Evolutionary conservation across 179 eudicot species (phyloP), one percentile per base, ranked within the genome.

Genomic region (Spinacia oleracea): DNA sequence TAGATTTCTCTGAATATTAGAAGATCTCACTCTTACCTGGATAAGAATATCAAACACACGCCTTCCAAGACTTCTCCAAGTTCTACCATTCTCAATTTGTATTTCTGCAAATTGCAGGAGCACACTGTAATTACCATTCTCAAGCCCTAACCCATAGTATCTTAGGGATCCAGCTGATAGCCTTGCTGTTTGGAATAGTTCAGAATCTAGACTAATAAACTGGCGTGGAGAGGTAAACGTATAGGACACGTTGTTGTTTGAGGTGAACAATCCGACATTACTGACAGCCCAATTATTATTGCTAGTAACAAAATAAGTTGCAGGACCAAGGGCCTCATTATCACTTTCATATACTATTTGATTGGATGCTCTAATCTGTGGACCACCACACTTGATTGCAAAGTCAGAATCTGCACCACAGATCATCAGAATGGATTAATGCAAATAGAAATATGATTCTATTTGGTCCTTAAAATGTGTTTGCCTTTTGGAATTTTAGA

Each of bases 101-200:
- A 83, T 62, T 83, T 94, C 97, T 55, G 89, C 93, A 85, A 94
- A 94, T 75, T 86, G 90, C 21, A 94, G 88, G 67, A 25, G 77
- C 58, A 93, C 85, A 3, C 81, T 91, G 80, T 95, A 93, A 58
- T 90, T 89, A 73, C 97, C 98, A 83, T 93, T 93, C 77, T 89
- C 85, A 46, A 95, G 93, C 76, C 97, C 97, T 53, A 95, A 72
- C 6, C 97, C 95, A 71, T 93, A 89, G 79, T 93, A 95, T 78
- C 97, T 83, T 27, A 95, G 76, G 20, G 97, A 95, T 27, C 92
- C 92, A 71, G 97, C 86, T 69, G 97, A 93, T 55, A 88, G 64
- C 60, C 95, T 85, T 7, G 94, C 69, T 67, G 92, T 88, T 73
- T 91, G 97, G 80, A 88, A 91, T 31, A 94, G 75, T 83, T 88